Percentiles rank a stretch among this genome's conserved stretches.
These are phyloP conservation scores for Zymoseptoria crescenta DNA, from an alignment of 2,329 filamentous ascomycete genomes.

Conservation along the genomic window DNA sequence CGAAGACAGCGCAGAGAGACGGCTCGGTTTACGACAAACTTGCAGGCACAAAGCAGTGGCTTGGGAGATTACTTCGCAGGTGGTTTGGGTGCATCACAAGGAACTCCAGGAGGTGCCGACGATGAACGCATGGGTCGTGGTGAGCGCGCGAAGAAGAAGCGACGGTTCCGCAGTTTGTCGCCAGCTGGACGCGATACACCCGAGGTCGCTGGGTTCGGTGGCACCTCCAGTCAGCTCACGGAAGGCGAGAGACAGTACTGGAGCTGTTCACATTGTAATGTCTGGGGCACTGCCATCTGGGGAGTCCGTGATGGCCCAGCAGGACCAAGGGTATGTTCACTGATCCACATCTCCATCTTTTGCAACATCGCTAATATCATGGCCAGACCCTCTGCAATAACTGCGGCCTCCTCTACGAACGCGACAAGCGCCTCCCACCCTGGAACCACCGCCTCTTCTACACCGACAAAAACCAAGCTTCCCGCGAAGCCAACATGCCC, in stretches of 20 bases:
- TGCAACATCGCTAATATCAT: conserved; percentile 1
- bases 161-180: conserved; percentile 80
- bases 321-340: conserved; percentile 64
- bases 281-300: conserved; percentile 90
- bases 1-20: conserved; percentile 81
- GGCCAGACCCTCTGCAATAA: conserved; percentile 79
- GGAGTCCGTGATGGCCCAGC: conserved; percentile 84
- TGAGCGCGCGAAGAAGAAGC: conserved; percentile 91
- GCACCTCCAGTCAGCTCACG: conserved; percentile 54
- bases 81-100: conserved; percentile 25
- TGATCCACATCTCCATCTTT: background rate
- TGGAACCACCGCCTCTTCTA: conserved; percentile 65
- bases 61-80: conserved; percentile 51
- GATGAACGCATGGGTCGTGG: conserved; percentile 86
- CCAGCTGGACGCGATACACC: conserved; percentile 77
- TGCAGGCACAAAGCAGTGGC: conserved; percentile 42
- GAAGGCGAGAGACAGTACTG: conserved; percentile 72
- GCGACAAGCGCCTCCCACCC: conserved; percentile 72
- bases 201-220: conserved; percentile 61
- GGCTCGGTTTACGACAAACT: conserved; percentile 57
- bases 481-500: conserved; percentile 21
- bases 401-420: conserved; percentile 82
- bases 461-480: conserved; percentile 34
- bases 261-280: conserved; percentile 79
- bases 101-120: conserved; percentile 35